Base-by-base conservation (phyloP, 2,329 filamentous ascomycete genomes). In the Colletotrichum limetticola region DNA sequence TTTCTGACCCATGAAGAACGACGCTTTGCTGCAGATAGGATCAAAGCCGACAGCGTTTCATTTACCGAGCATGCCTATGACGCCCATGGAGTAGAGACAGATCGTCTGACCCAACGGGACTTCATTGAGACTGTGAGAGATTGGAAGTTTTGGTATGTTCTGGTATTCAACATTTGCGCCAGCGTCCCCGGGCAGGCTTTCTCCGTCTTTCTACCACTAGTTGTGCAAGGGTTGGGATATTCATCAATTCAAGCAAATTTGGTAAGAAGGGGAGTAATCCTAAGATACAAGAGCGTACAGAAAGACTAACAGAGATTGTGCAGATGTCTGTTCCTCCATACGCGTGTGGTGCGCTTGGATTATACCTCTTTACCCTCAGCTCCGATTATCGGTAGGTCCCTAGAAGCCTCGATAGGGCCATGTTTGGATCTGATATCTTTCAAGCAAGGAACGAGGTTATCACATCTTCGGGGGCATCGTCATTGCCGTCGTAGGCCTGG, bases 1-100 rank as follows among this genome's bases (percentile, higher is more conserved):
- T 86, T 85, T 75, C 76, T 86, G 14, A 80, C 78, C 0, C 69
- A 75, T 0, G 75, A 79, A 6, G 83, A 86, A 62, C 80, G 82
- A 8, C 76, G 77, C 2, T 80, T 82, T 16, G 83, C 83, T 0
- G 79, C 78, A 37, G 77, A 81, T 8, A 78, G 83, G 19, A 76
- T 84, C 19, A 75, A 80, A n/a, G 66, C 78, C 3, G 83, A 84
- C 65, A 80, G 78, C 30, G 78, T 78, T 2, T 77, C 77, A 1
- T 77, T 78, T 26, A 78, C 81, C 16, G 76, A 81, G n/a, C 77
- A 82, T 68, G 77, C 78, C 22, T 78, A 76, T 37, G 59, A 64
- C 32, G 65, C 59, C 19, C 67, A 72, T 24, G 68, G 73, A 8
- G 59, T 74, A 30, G 72, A 75, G 58, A 64, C 74, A 32, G 74